Evolutionary conservation across 2,329 filamentous ascomycete genomes (phyloP), one percentile per base, ranked within the genome.

Genomic region (Stemphylium vesicarium): DNA sequence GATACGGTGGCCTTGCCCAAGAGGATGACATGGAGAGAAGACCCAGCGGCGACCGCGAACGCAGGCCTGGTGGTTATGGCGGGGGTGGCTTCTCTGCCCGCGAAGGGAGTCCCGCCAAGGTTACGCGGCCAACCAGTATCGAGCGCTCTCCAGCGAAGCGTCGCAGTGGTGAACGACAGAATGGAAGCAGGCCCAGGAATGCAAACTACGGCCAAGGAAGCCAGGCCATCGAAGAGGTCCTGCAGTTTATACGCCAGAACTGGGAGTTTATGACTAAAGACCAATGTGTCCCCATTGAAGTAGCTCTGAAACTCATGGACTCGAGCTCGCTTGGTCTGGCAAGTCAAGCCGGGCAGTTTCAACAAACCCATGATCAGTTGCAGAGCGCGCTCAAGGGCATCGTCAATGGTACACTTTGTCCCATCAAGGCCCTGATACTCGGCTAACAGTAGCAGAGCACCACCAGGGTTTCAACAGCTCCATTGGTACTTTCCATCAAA

Each of bases 381-480:
- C 93, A 99, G 73, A 89, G 89, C 66, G 93, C 94, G 9, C 82
- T 99, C 53, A 97, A 96, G 76, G 87, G 88, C 31, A 96, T 99
- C 66, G 95, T 99, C 22, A 96, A 99, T 75, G 81, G 81, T 82
- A 63, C 29, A 35, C 8, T 9, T 5, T 35, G 12, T 12, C 22
- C 10, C 13, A 12, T 13, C 31, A 4, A 22, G 15, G 24, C 10
- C 12, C 29, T 15, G 15, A 12, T 11, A 4, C 7, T 13, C 35
- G 59, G 53, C 36, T 47, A 47, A 22, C 10, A 5, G 13, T 3
- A 12, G 18, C 54, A 82, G 94, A 99, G 78, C 94, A 99, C 72
- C 94, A 99, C 72, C 95, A 99, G 76, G 96, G 95, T 41, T 99
- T 99, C 83, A 99, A 98, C 78, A 96, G 92, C 76, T 97, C 94